phyloP scores from a whole-genome alignment of 352 stramenopile species.

The Halophytophthora batemanensis region DNA sequence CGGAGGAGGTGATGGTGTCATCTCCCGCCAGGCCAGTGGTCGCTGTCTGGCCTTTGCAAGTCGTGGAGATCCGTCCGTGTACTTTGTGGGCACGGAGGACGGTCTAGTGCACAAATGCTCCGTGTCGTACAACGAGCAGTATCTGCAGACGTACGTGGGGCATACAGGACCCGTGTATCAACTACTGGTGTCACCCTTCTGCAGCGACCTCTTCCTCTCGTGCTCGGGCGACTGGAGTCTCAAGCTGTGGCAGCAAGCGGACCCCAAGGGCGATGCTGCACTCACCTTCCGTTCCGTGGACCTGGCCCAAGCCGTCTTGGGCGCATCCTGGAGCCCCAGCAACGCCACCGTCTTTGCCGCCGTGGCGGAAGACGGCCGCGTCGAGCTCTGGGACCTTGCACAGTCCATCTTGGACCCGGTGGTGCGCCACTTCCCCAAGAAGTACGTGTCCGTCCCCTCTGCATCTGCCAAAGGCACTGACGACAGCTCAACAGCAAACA shows the following conservation, averaged over 20 bases:
- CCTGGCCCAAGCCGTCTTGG: constrained; percentile 73
- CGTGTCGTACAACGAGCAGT: constrained; percentile 93
- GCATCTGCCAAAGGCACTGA: constrained; percentile 1
- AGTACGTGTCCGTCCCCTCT: constrained; percentile 22
- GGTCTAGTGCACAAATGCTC: constrained; percentile 91
- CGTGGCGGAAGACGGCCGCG: constrained; percentile 86
- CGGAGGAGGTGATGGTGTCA: constrained; percentile 55
- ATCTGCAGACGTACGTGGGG: constrained; percentile 87
- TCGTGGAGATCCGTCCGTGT: constrained; percentile 72
- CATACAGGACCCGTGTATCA: constrained; percentile 90
- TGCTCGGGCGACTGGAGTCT: constrained; percentile 90
- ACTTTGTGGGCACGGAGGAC: constrained; percentile 91
- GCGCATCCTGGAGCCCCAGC: constrained; percentile 85
- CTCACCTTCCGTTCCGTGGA: constrained; percentile 80
- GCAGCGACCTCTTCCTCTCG: constrained; percentile 79
- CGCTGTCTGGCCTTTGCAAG: constrained; percentile 86
- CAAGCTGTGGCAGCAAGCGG: constrained; percentile 78
- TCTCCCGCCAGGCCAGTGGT: constrained; percentile 85
- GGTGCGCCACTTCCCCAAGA: constrained; percentile 72
- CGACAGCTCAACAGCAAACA: constrained; percentile 1
- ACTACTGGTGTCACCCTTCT: constrained; percentile 86
- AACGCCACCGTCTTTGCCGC: constrained; percentile 82
- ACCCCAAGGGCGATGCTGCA: constrained; percentile 35
- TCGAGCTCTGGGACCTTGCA: constrained; percentile 90
- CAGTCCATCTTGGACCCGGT: constrained; percentile 84